Conservation (phyloP, 352 stramenopile genomes). For the Globisporangium spiculum region DNA sequence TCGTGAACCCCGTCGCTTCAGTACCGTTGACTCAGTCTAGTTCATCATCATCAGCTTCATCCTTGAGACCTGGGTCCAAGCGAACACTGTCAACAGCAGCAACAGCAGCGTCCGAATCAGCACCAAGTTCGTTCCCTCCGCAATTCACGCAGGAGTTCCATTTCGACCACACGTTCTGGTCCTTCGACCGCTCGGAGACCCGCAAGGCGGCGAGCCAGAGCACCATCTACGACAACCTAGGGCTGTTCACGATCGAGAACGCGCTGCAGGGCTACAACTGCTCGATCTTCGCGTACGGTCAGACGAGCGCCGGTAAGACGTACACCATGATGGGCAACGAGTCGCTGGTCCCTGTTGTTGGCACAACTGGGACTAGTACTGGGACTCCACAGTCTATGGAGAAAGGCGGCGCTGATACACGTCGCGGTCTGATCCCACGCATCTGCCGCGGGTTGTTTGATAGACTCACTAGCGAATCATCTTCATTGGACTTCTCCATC, state of each 20-base stretch:
- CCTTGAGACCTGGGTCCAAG: neutral
- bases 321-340: conserved; percentile 63
- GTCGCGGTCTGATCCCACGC: conserved; percentile 52
- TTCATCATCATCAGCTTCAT: neutral
- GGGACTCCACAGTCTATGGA: conserved; percentile 7
- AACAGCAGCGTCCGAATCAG: neutral
- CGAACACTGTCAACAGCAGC: neutral
- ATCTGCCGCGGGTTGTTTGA: conserved; percentile 63
- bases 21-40: conserved; percentile 9
- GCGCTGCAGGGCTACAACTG: conserved; percentile 67
- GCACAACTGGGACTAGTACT: neutral
- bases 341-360: neutral
- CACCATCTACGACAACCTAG: conserved; percentile 57
- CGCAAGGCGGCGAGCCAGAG: conserved; percentile 44
- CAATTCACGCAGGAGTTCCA: conserved; percentile 73
- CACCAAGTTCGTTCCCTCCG: conserved; percentile 21
- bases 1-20: conserved; percentile 57
- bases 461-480: conserved; percentile 30
- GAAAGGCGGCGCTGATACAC: neutral
- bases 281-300: conserved; percentile 73
- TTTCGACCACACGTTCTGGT: conserved; percentile 77
- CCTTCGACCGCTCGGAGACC: conserved; percentile 36
- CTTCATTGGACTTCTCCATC: conserved; percentile 24
- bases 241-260: conserved; percentile 49
- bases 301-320: conserved; percentile 72